These are phyloP conservation scores for Trichoderma koningiopsis DNA, from an alignment of 2,329 filamentous ascomycete genomes.

Conservation along the genomic window DNA sequence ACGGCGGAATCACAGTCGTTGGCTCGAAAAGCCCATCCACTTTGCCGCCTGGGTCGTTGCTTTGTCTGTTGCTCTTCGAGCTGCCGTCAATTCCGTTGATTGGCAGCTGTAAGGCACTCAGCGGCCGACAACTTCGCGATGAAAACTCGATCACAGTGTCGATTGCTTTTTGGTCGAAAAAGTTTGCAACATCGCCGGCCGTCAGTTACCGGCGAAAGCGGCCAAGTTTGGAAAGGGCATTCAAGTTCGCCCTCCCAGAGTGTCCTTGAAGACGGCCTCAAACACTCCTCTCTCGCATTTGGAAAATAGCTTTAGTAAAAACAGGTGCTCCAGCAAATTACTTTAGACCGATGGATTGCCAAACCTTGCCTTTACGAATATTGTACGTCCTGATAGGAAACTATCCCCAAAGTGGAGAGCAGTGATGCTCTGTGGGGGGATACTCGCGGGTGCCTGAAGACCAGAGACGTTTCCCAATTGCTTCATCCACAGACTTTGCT, in stretches of 20 bases:
- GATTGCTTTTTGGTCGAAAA: not conserved
- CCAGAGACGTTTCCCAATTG: conserved; percentile 29
- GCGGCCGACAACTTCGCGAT: no score
- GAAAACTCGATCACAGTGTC: no score
- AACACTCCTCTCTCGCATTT: not conserved
- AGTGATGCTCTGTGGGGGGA: conserved; percentile 8
- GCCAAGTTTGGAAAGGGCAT: not conserved
- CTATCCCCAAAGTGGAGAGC: conserved; percentile 23
- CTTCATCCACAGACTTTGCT: conserved; percentile 24
- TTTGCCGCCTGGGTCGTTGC: no score
- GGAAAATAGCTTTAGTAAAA: not conserved
- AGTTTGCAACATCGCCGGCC: not conserved
- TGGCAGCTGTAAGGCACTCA: no score
- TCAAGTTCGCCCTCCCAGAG: not conserved
- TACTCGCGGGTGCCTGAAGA: conserved; percentile 33
- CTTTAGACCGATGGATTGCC: conserved; percentile 21
- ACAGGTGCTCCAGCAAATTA: conserved; percentile 29
- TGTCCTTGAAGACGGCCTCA: not conserved
- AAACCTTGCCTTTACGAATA: conserved; percentile 25
- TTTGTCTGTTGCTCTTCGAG: no score
- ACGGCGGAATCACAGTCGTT: no score
- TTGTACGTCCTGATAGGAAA: conserved; percentile 29
- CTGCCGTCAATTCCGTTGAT: no score
- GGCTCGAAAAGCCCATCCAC: no score
- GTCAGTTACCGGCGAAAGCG: not conserved